These are phyloP conservation scores for Phytophthora crassamura DNA, from an alignment of 352 stramenopile genomes.

Conservation along the genomic window DNA sequence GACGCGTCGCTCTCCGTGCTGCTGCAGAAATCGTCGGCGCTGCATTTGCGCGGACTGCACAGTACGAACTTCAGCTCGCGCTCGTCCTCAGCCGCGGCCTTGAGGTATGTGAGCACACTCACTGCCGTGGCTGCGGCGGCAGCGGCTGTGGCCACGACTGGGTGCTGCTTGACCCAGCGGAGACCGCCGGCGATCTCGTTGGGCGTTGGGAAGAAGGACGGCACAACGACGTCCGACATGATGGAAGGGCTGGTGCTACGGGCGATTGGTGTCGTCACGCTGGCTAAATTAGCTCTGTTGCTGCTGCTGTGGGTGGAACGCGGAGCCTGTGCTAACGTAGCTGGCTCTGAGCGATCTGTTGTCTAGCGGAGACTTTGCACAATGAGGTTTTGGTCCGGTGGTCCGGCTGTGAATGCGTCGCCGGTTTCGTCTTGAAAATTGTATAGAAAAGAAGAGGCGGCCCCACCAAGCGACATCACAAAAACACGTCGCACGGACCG, in stretches of 20 bases:
- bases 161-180: constrained; percentile 77
- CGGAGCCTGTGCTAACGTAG: too few relatives aligned
- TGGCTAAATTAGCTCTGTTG: constrained; percentile 9
- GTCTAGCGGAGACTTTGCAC: constrained; percentile 27
- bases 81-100: constrained; percentile 45
- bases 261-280: too few relatives aligned
- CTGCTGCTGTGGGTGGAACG: neutral
- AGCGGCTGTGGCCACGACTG: constrained; percentile 71
- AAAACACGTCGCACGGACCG: constrained; percentile 36
- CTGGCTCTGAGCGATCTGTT: constrained; percentile 4
- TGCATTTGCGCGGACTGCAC: constrained; percentile 16
- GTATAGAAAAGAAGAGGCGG: constrained; percentile 28
- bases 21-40: constrained; percentile 59
- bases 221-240: constrained; percentile 70
- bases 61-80: constrained; percentile 17
- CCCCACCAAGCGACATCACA: constrained; percentile 27
- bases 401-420: constrained; percentile 8
- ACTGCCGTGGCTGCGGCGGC: constrained; percentile 72
- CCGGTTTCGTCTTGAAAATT: constrained; percentile 29
- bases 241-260: neutral
- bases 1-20: constrained; percentile 75
- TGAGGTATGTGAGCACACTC: constrained; percentile 72
- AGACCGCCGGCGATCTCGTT: constrained; percentile 79
- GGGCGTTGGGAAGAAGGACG: constrained; percentile 84
- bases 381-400: constrained; percentile 19